Base-by-base conservation (phyloP, 169 alveolate species). In the Eimeria falciformis region DNA sequence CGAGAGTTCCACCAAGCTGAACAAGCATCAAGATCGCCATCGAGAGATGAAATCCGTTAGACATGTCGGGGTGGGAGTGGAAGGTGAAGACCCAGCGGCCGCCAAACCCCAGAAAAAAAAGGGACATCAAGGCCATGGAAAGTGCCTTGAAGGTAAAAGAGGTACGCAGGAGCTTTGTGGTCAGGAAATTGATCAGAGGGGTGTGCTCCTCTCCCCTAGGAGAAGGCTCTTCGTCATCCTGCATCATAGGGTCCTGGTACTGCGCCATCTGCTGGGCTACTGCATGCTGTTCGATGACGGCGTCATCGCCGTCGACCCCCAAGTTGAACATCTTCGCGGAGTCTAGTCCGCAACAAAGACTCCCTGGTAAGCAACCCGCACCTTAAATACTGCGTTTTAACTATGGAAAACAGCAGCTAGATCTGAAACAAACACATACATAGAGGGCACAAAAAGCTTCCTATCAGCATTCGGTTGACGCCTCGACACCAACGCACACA, bases 151-250 rank as follows among this genome's bases (percentile, higher is more conserved):
- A 84, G 45, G 96, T 85, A 71, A 96, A 92, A 5, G 97, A 97
- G 17, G 97, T 79, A 37, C 98, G 82, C 86, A 96, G 92, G 53
- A 96, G 94, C 77, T 96, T 96, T 14, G 97, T 94, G 92, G 96
- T 96, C 91, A 96, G 95, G 87, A 95, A 95, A 82, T 95, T 95
- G 58, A 96, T 95, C 53, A 96, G 65, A 23, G 98, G 97, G 7
- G 98, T 95, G 89, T 96, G 98, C 46, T 91, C 94, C 65, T 96
- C 98, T 23, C 98, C 98, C 71, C 98, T 29, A 7, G 98, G 97
- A 50, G 97, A 94, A 79, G 96, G 96, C 23, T 94, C 95, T 43
- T 94, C 96, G 27, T 94, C 85, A 12, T 90, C 77, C 33, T 33
- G 47, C 58, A 62, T 40, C 79, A 58, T 62, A 7, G 53, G 47